phyloP scores from a whole-genome alignment of 1,139 yeast genomes.

The Yamadazyma aaseri region DNA sequence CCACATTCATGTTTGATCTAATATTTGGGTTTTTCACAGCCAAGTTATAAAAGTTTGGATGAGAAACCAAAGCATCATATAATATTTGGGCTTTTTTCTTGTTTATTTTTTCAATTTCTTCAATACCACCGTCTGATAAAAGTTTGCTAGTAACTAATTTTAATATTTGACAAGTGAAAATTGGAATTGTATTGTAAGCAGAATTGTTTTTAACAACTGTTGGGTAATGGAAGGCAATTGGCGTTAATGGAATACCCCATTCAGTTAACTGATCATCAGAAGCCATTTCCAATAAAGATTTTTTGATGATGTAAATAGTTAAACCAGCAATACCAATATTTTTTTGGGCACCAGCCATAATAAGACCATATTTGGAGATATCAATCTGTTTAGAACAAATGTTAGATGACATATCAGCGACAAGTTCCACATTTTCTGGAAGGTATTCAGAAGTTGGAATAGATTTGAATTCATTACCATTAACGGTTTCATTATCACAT shows the following conservation, averaged over 20 bases:
- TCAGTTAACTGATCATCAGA: conserved; percentile 58
- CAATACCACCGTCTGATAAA: conserved; percentile 56
- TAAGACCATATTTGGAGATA: conserved; percentile 78
- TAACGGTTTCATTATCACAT: conserved; percentile 96
- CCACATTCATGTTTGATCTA: conserved; percentile 91
- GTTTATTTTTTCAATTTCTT: conserved; percentile 56
- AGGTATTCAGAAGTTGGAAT: conserved; percentile 51
- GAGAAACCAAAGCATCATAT: conserved; percentile 63
- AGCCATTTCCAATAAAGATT: conserved; percentile 67
- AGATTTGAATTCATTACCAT: conserved; percentile 81
- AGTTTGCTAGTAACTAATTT: conserved; percentile 71
- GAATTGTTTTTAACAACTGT: conserved; percentile 85
- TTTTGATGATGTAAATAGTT: conserved; percentile 85
- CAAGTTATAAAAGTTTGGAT: conserved; percentile 60
- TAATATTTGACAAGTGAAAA: conserved; percentile 83
- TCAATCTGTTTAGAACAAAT: conserved; percentile 80
- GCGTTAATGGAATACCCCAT: conserved; percentile 70
- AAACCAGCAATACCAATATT: conserved; percentile 96
- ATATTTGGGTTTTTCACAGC: conserved; percentile 58
- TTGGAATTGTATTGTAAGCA: conserved; percentile 92
- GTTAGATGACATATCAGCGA: conserved; percentile 94
- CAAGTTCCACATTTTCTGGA: conserved; percentile 72
- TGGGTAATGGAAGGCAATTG: conserved; percentile 87
- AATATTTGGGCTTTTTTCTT: conserved; percentile 57
- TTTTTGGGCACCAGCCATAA: conserved; percentile 96